These are phyloP conservation scores for Candida koratica DNA, from an alignment of 805 yeast genomes.

Conservation along the genomic window DNA sequence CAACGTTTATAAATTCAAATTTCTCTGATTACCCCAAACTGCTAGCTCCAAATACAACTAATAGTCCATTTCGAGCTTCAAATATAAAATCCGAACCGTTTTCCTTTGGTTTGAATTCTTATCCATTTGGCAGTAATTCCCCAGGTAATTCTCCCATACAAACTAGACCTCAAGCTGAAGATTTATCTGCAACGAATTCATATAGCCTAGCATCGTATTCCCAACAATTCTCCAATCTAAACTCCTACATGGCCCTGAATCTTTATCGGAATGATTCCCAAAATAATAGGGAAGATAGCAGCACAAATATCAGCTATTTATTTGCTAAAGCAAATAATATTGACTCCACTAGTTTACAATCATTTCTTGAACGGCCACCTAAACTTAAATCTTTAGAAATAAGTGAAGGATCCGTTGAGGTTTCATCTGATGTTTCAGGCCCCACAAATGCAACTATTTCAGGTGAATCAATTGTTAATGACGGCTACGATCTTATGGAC, in stretches of 20 bases:
- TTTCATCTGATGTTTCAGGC: too few relatives aligned
- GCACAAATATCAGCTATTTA: constrained; percentile 4
- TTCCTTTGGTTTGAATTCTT: constrained; percentile 33
- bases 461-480: neutral
- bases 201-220: constrained; percentile 3
- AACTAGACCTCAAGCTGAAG: neutral
- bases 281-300: constrained; percentile 1
- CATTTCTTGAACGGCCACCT: constrained; percentile 3
- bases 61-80: constrained; percentile 18
- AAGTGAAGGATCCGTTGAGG: neutral
- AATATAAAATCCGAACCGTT: constrained; percentile 21
- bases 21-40: constrained; percentile 13
- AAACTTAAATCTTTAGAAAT: constrained; percentile 12
- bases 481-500: neutral
- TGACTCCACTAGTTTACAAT: constrained; percentile 5
- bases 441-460: too few relatives aligned
- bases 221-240: constrained; percentile 2
- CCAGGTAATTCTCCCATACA: constrained; percentile 1
- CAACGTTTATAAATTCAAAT: constrained; percentile 6
- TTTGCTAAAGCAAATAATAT: constrained; percentile 5
- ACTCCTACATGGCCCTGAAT: constrained; percentile 1
- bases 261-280: constrained; percentile 2
- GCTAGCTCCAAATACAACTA: constrained; percentile 7
- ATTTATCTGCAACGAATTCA: neutral
- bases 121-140: constrained; percentile 24